Evolutionary conservation across 2,329 filamentous ascomycete genomes (phyloP).

Genomic region (Zalaria sp.): DNA sequence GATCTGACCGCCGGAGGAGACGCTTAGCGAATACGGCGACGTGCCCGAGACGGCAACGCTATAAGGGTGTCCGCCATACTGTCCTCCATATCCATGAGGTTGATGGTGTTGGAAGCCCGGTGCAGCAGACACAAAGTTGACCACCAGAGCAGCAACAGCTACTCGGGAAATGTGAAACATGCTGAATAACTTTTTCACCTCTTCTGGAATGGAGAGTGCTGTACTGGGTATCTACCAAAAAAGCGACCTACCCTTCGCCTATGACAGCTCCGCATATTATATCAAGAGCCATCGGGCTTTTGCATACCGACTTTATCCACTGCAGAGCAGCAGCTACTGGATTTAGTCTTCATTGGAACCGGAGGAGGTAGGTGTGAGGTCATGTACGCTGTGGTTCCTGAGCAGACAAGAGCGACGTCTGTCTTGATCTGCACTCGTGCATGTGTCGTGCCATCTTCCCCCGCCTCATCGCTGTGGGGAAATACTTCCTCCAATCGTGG

Average conservation of each 20-base stretch:
- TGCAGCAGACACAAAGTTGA: neutral
- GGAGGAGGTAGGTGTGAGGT: neutral
- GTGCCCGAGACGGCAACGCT: neutral
- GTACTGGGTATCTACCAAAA: neutral
- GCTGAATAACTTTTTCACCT: too few relatives aligned
- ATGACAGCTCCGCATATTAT: neutral
- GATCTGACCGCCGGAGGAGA: slow-evolving; percentile 9
- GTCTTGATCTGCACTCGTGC: neutral
- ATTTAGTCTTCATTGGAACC: neutral
- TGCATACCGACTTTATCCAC: neutral
- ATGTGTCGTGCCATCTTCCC: neutral
- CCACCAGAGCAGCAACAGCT: neutral
- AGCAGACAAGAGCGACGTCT: neutral
- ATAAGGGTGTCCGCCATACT: neutral
- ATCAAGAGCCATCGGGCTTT: neutral
- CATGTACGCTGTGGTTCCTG: neutral
- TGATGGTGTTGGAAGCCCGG: neutral
- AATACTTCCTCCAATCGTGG: neutral
- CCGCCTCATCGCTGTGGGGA: neutral
- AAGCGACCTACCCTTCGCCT: neutral
- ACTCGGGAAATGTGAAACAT: neutral
- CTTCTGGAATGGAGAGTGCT: neutral
- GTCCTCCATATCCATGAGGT: neutral
- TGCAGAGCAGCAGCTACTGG: neutral
- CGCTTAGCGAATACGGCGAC: slow-evolving; percentile 7